Evolutionary conservation across 331 rosid genomes (phyloP).

Genomic region (Saraca asoca): DNA sequence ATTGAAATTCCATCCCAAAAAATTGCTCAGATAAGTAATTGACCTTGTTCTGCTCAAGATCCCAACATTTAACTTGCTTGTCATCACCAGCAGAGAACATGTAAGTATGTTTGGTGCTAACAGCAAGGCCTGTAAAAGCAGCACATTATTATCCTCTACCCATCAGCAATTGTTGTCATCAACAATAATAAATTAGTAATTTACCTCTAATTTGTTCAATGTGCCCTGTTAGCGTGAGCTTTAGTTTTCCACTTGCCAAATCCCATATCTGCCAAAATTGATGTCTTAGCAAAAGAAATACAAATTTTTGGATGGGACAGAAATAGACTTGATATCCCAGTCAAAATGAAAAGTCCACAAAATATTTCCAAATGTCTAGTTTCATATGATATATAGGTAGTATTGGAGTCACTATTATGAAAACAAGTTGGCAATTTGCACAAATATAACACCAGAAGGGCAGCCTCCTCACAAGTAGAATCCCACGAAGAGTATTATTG

Average conservation of each 20-base stretch:
- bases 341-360: conserved; percentile 12
- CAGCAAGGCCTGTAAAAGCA: conserved; percentile 77
- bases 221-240: conserved; percentile 93
- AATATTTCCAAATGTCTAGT: conserved; percentile 11
- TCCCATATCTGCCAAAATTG: conserved; percentile 86
- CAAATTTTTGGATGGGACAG: conserved; percentile 6
- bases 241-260: conserved; percentile 80
- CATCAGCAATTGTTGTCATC: conserved; percentile 17
- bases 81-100: conserved; percentile 99
- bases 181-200: conserved; percentile 30
- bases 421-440: background rate
- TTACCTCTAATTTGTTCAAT: conserved; percentile 94
- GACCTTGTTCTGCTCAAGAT: conserved; percentile 98
- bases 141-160: conserved; percentile 26
- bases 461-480: conserved; percentile 4
- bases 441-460: conserved; percentile 7
- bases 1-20: conserved; percentile 28
- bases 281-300: conserved; percentile 32
- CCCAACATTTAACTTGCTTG: conserved; percentile 99
- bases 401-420: conserved; percentile 4
- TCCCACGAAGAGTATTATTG: background rate
- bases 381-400: background rate
- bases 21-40: conserved; percentile 16
- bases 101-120: conserved; percentile 85
- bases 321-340: background rate